These are phyloP conservation scores for Fistulinella cinereoalba DNA, from an alignment of 1,284 basidiomycete genomes.

Conservation along the genomic window DNA sequence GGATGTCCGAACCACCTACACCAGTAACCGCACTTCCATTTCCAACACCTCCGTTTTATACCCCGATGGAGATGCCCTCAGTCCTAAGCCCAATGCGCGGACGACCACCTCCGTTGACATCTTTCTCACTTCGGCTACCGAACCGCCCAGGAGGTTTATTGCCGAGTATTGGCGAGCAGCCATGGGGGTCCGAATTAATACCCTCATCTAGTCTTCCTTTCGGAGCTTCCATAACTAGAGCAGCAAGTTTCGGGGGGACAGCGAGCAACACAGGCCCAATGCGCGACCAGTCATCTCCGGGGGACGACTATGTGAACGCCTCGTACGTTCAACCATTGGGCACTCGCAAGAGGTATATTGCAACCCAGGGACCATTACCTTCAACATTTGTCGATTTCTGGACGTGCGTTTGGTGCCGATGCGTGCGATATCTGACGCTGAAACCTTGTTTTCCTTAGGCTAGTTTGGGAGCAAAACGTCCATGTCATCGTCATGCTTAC, in stretches of 20 bases:
- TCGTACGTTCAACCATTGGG: constrained; percentile 86
- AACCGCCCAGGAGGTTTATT: constrained; percentile 10
- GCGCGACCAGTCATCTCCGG: constrained; percentile 26
- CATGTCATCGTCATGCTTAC: constrained; percentile 89
- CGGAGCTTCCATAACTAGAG: not conserved
- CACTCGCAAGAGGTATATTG: constrained; percentile 83
- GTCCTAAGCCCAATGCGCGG: constrained; percentile 13
- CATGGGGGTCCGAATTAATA: constrained; percentile 2
- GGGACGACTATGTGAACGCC: constrained; percentile 92
- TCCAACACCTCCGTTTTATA: constrained; percentile 29
- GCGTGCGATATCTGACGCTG: constrained; percentile 3
- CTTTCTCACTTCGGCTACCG: constrained; percentile 23
- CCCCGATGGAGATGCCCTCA: constrained; percentile 28
- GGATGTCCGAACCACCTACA: constrained; percentile 21
- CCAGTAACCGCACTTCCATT: constrained; percentile 26
- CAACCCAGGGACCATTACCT: constrained; percentile 92
- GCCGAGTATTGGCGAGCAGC: constrained; percentile 21
- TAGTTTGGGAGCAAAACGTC: constrained; percentile 80
- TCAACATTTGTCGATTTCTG: constrained; percentile 93
- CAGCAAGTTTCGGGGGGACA: not conserved
- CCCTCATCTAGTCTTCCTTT: constrained; percentile 2
- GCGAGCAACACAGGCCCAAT: not conserved
- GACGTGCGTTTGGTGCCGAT: constrained; percentile 63
- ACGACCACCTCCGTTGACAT: constrained; percentile 10
- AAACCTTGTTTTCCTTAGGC: constrained; percentile 39